Base-by-base conservation (phyloP, 208 protist species). In the Crithidia expoeki region DNA sequence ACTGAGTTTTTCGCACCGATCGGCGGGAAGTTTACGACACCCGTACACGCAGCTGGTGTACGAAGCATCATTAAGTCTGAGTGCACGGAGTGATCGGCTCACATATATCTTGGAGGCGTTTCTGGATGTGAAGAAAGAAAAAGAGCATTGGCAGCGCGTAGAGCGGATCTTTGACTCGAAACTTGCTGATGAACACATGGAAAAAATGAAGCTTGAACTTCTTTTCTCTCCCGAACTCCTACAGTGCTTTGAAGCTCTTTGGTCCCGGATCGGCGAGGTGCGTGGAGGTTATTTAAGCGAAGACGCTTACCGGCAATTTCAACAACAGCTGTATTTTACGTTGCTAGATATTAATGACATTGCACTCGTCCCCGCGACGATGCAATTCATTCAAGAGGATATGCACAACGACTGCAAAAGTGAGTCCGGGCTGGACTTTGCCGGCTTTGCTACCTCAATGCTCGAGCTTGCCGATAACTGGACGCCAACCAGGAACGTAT, bases 381-480 rank as follows among this genome's bases (percentile, higher is more conserved):
- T 82, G 50, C 71, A 73, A 12, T 75, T 78, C 38, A 81, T 89
- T 50, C 76, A 59, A 9, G 84, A 89, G 17, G 89, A 94, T 51
- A 86, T 72, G 61, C 57, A 63, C 19, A 89, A 83, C 60, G 89
- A 94, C 53, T 68, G 71, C 34, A 68, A 72, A 52, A 74, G 57
- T 27, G 72, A 73, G 4, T 60, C 27, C 42, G 85, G 80, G 16
- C 71, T 95, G 0, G 58, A 62, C 2, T 95, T 92, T 76, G 84
- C 62, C 25, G 65, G 72, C 25, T 95, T 93, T 68, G 78, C 77
- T 14, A 34, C 85, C 40, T 90, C 83, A 0, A 85, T 93, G 71
- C 76, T 95, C 12, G 86, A 95, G 64, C 56, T 93, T 17, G 87
- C 81, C 0, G 90, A 95, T 42, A 95, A 95, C 50, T 95, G 87